phyloP scores from a whole-genome alignment of 2,329 filamentous ascomycete species.

The Penicillium thymicola region DNA sequence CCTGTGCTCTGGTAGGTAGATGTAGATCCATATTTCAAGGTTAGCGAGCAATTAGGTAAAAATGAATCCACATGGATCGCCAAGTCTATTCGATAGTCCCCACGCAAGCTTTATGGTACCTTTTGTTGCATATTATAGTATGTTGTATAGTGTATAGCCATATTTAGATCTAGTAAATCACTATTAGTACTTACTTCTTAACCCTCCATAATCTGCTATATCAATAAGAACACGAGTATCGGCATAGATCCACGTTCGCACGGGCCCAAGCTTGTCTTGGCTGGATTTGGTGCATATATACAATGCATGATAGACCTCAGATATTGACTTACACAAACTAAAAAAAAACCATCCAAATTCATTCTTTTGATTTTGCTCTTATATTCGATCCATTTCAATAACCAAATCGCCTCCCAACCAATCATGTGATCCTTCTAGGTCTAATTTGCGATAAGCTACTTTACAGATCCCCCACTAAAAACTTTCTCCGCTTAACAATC shows the following conservation, averaged over 20 bases:
- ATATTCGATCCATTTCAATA: not conserved
- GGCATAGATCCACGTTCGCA: not conserved
- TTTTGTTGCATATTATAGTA: not conserved
- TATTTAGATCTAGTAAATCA: not conserved
- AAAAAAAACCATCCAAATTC: not conserved
- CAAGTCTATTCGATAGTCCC: not conserved
- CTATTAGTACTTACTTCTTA: not conserved
- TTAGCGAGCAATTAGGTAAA: not conserved
- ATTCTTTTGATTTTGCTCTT: not conserved
- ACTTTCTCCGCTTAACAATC: not conserved
- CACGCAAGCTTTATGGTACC: not conserved
- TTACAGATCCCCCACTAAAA: slow-evolving; percentile 4
- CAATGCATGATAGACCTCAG: not conserved
- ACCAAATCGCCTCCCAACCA: not conserved
- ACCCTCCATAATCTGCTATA: not conserved
- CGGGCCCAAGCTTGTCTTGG: slow-evolving; percentile 4
- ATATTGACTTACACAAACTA: not conserved
- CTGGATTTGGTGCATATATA: not conserved
- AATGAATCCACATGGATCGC: not conserved
- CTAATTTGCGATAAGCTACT: slow-evolving; percentile 3
- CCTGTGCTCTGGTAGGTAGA: not conserved
- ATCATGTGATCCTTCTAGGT: slow-evolving; percentile 9
- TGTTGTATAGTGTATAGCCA: no score
- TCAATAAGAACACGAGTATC: not conserved
- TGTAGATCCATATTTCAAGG: not conserved